Evolutionary conservation across 1,284 basidiomycete genomes (phyloP).

Genomic region (Apiotrichum domesticum): DNA sequence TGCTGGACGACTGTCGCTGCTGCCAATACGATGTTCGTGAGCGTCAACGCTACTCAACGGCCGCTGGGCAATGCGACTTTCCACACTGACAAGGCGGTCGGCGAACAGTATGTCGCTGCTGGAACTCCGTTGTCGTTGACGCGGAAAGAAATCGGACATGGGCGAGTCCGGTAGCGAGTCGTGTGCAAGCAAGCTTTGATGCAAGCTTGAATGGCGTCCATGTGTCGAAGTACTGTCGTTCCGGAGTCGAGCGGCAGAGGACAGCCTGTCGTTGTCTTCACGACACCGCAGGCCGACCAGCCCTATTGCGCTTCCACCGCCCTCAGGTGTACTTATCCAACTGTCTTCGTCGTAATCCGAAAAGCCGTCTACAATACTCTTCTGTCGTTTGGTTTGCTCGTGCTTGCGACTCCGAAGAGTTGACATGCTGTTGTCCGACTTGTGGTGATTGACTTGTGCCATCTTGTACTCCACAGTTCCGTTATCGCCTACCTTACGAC

Average conservation of each 20-base stretch:
- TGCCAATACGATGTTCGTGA: not conserved
- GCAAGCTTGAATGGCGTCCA: slow-evolving; percentile 12
- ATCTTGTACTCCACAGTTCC: slow-evolving; percentile 32
- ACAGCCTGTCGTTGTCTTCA: slow-evolving; percentile 17
- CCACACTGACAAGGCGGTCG: not conserved
- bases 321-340: slow-evolving; percentile 32
- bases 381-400: slow-evolving; percentile 35
- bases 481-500: slow-evolving; percentile 36
- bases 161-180: not conserved
- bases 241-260: not conserved
- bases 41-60: not conserved
- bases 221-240: slow-evolving; percentile 5
- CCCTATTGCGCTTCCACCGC: slow-evolving; percentile 24
- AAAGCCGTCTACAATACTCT: slow-evolving; percentile 45
- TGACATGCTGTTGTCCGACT: slow-evolving; percentile 20
- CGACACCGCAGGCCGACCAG: slow-evolving; percentile 26
- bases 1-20: not conserved
- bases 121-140: not conserved
- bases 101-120: not conserved
- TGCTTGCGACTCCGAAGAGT: slow-evolving; percentile 38
- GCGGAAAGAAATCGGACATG: not conserved
- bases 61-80: not conserved
- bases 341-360: slow-evolving; percentile 41
- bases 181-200: slow-evolving; percentile 3
- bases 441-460: not conserved